Percentiles rank a stretch among this genome's conserved stretches.
These are phyloP conservation scores for Sporisorium scitamineum DNA, from an alignment of 1,284 basidiomycete genomes.

Conservation along the genomic window DNA sequence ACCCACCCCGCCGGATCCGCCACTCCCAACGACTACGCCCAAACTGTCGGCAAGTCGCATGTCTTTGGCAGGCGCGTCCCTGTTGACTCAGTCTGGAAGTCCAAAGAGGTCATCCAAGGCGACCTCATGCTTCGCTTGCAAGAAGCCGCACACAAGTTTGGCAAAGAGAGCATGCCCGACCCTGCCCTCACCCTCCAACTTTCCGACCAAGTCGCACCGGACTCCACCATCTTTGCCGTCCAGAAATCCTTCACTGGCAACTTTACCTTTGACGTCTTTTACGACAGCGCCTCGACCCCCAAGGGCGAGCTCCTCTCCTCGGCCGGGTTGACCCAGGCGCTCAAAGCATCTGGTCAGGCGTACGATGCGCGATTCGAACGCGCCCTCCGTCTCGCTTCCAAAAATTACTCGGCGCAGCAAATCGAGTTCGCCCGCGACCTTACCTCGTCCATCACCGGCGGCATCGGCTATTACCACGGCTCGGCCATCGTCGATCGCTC, in stretches of 20 bases:
- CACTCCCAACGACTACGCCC: slow-evolving; percentile 76
- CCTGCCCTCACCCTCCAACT: slow-evolving; percentile 82
- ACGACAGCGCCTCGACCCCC: slow-evolving; percentile 77
- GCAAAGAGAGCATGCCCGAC: slow-evolving; percentile 75
- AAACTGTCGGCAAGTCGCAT: slow-evolving; percentile 79
- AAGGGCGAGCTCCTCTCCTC: slow-evolving; percentile 75
- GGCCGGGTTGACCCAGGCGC: slow-evolving; percentile 75
- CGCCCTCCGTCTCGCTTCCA: slow-evolving; percentile 76
- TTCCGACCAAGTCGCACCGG: slow-evolving; percentile 78
- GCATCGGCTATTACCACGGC: slow-evolving; percentile 95
- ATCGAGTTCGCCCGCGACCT: slow-evolving; percentile 84
- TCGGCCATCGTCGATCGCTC: slow-evolving; percentile 84
- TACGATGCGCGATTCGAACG: slow-evolving; percentile 79
- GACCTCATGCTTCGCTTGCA: slow-evolving; percentile 76
- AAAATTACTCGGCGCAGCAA: slow-evolving; percentile 70
- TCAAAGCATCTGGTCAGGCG: slow-evolving; percentile 76
- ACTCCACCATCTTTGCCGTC: slow-evolving; percentile 84
- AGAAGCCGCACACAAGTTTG: slow-evolving; percentile 74
- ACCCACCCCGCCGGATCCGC: slow-evolving; percentile 70
- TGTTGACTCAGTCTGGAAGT: slow-evolving; percentile 82
- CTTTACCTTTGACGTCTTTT: slow-evolving; percentile 88
- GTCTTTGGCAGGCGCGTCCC: slow-evolving; percentile 78
- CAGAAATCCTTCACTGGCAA: slow-evolving; percentile 84
- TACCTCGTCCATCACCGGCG: slow-evolving; percentile 88
- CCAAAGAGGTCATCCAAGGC: slow-evolving; percentile 81